Percentiles rank a stretch among this genome's conserved stretches.
These are phyloP conservation scores for Wakefieldia striispora DNA, from an alignment of 768 basidiomycete species.

Conservation along the genomic window DNA sequence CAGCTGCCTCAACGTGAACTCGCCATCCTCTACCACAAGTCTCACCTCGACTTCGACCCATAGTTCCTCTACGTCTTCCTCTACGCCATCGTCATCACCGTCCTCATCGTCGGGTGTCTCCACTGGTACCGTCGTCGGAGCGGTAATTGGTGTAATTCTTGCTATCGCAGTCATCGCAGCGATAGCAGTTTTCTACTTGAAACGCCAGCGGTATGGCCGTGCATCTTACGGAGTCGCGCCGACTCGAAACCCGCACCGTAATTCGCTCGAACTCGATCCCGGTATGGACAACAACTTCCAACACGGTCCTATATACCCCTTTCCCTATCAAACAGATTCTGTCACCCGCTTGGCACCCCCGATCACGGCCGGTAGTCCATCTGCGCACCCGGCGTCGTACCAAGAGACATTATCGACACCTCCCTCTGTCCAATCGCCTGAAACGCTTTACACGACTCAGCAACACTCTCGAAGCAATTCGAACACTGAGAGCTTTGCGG, in stretches of 20 bases:
- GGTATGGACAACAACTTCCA: conserved; percentile 21
- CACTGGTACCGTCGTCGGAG: conserved; percentile 46
- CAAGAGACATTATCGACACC: conserved; percentile 4
- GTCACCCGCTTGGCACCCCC: conserved; percentile 16
- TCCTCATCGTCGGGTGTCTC: conserved; percentile 31
- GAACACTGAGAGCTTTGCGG: conserved; percentile 17
- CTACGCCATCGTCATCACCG: conserved; percentile 15
- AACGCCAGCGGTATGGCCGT: conserved; percentile 21
- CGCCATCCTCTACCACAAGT: conserved; percentile 51
- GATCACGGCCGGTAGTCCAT: background rate
- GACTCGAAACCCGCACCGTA: conserved; percentile 30
- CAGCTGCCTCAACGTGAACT: conserved; percentile 50
- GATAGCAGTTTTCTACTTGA: conserved; percentile 51
- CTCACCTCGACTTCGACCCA: conserved; percentile 18
- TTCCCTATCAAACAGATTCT: conserved; percentile 28
- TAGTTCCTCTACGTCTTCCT: conserved; percentile 16
- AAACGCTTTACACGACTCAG: background rate
- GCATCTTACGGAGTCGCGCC: conserved; percentile 31
- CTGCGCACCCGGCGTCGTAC: background rate
- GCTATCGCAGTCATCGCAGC: conserved; percentile 52
- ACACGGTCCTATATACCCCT: conserved; percentile 37
- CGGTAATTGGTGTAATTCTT: conserved; percentile 49
- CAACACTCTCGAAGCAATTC: conserved; percentile 22
- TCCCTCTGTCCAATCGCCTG: conserved; percentile 11
- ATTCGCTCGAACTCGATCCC: conserved; percentile 39